Base-by-base conservation (phyloP, 495 filamentous ascomycete species). In the Lichenothelia convexa region DNA sequence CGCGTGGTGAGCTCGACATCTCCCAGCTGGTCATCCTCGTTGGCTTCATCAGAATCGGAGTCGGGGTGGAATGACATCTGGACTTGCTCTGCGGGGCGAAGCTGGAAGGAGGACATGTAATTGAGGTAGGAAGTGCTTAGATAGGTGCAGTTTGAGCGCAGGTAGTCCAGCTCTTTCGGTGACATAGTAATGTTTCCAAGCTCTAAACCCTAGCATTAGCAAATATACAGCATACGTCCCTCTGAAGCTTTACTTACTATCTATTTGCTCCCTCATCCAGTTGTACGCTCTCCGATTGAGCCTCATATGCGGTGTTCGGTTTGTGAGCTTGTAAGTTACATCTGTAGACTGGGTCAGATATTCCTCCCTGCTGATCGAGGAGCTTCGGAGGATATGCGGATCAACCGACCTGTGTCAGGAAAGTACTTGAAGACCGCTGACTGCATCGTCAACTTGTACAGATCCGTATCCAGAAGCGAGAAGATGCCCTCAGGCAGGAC, bases 381-480 rank as follows among this genome's bases (percentile, higher is more conserved):
- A 3, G 5, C 27, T 32, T 17, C 16, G 9, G 19, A 13, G 0
- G 31, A 8, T 6, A 42, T n/a, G 13, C 6, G n/a, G 16, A 9
- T 19, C 11, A 24, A 64, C 67, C 58, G 44, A 77, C 78, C 60
- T 35, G 85, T 74, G 46, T 87, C 68, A 12, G 78, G 73, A 53
- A 91, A 94, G 59, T 80, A 86, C 50, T 82, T 85, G 34, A 93
- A 65, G 44, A 95, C 72, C 27, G 86, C 89, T 51, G 81, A 92
- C 73, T 97, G 89, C 89, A 97, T 97, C 7, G 89, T 97, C 50
- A 97, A 57, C 58, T 97, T 97, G 67, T 97, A 97, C 29, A 97
- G 64, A 63, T 97, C 89, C 1, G 89, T 97, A 53, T 97, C 89
- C 26, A 97, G 71, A 42, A 97, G 75, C 41, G 89, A 94, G 55